Base-by-base conservation (phyloP, 2,329 filamentous ascomycete species). In the Fusarium tupiense region DNA sequence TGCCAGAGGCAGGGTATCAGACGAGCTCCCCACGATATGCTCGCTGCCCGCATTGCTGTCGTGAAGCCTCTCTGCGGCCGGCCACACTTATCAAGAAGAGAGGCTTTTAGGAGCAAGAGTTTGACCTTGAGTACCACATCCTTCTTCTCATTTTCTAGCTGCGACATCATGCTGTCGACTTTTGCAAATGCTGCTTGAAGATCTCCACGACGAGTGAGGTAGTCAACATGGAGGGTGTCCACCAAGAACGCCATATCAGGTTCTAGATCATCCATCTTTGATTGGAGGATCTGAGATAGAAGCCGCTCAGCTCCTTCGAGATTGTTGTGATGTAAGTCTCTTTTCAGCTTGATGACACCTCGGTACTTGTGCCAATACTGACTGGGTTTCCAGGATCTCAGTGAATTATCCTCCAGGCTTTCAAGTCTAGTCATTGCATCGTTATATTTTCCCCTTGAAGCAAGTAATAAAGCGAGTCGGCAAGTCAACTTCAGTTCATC, bases 401-500 rank as follows among this genome's bases (percentile, higher is more conserved):
- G 86, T 8, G 88, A 81, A 66, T 92, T 88, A 7, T 87, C 84
- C 58, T 92, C 88, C 24, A 94, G 56, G 76, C 57, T 70, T 33
- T 85, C 84, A 33, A 86, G 63, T 16, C 71, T 79, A 22, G 76
- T 69, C 8, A 85, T 89, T 0, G 93, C 94, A 57, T 93, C 88
- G 29, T 91, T 88, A 78, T 95, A 97, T 38, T 86, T 88, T 3
- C 96, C 95, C 53, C 85, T 87, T 64, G 91, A 89, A 14, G 90
- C 88, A 11, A 92, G 85, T 5, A 80, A 69, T 7, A 84, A 89
- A 5, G 94, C 92, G 64, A 91, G 88, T 9, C 93, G 90, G 76
- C 93, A 94, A 2, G 88, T 91, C 40, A 94, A 89, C 76, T 92
- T 94, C 38, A 98, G 86, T 57, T 91, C 88, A 76, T 98, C 96